These are phyloP conservation scores for Tetrahymena malaccensis DNA, from an alignment of 73 alveolate species.

Conservation along the genomic window DNA sequence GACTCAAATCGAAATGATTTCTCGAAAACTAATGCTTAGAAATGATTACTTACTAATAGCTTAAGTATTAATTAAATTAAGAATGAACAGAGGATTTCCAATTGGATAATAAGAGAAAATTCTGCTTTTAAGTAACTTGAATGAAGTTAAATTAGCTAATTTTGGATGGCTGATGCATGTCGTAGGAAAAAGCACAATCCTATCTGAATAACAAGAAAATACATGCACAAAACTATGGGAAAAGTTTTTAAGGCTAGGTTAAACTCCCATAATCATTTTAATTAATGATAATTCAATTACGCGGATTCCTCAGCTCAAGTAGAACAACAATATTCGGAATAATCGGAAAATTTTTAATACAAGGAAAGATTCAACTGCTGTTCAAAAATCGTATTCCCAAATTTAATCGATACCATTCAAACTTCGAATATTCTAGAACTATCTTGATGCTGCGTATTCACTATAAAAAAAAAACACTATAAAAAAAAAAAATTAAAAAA, in stretches of 20 bases:
- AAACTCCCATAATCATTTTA: neutral
- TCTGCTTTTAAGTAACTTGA: neutral
- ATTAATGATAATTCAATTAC: neutral
- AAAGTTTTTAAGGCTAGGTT: neutral
- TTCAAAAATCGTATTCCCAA: neutral
- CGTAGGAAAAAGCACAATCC: neutral
- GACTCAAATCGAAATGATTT: neutral
- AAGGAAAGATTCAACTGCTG: neutral
- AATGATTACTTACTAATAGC: neutral
- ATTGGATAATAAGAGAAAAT: neutral
- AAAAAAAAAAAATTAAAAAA: neutral
- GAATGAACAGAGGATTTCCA: neutral
- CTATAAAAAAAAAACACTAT: neutral
- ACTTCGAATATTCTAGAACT: neutral
- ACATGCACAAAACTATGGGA: neutral
- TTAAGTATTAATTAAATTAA: neutral
- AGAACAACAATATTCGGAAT: neutral
- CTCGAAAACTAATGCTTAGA: neutral
- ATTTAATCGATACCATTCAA: neutral
- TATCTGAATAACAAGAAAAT: neutral
- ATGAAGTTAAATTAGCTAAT: neutral
- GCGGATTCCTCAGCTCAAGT: neutral
- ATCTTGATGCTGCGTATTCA: neutral
- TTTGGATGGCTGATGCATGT: neutral
- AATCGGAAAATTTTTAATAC: neutral